Percentiles rank a stretch among this genome's conserved stretches.
phyloP scores from a whole-genome alignment of 1,139 yeast species.

The Candida glucosophila region DNA sequence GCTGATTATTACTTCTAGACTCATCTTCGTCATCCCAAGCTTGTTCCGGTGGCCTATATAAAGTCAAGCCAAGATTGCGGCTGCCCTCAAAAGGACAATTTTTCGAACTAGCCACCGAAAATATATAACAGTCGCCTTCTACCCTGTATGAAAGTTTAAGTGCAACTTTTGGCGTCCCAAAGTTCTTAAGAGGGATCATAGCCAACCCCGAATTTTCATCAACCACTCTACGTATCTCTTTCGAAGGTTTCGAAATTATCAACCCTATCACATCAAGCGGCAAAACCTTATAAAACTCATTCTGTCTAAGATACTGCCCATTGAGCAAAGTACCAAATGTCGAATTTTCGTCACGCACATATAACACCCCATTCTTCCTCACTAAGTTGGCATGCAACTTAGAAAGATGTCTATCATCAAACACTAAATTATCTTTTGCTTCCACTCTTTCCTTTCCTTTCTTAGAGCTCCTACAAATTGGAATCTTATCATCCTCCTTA shows the following conservation, averaged over 20 bases:
- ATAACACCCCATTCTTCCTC: constrained; percentile 11
- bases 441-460: constrained; percentile 17
- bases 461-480: constrained; percentile 21
- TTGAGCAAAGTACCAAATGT: constrained; percentile 36
- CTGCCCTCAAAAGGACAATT: no score
- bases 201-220: constrained; percentile 5
- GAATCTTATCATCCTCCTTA: constrained; percentile 9
- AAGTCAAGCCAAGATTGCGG: no score
- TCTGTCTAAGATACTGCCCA: constrained; percentile 15
- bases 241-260: constrained; percentile 23
- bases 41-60: no score
- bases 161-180: constrained; percentile 17
- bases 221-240: constrained; percentile 11
- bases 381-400: constrained; percentile 19
- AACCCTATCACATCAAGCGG: constrained; percentile 24
- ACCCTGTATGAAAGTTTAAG: constrained; percentile 16
- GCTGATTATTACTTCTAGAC: no score
- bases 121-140: constrained; percentile 3
- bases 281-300: constrained; percentile 10
- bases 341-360: constrained; percentile 22
- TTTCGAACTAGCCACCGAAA: neutral
- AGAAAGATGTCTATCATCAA: constrained; percentile 26
- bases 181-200: constrained; percentile 14
- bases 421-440: constrained; percentile 18
- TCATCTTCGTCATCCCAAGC: no score